Base-by-base conservation (phyloP, 2,329 filamentous ascomycete genomes). In the Sclerotinia minor region DNA sequence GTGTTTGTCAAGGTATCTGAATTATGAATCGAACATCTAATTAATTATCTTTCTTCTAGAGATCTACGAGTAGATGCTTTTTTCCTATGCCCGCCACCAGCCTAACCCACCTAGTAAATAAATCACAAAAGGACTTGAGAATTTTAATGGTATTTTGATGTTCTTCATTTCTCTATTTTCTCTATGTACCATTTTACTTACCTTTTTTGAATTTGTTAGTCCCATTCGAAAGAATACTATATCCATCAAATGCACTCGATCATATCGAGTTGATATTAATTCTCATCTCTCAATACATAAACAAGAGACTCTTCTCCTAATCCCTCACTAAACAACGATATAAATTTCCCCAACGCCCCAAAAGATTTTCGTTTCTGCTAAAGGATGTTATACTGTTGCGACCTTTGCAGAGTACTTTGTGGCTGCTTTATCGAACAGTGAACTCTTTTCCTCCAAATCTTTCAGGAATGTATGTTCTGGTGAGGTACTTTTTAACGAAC, bases 381-480 rank as follows among this genome's bases (percentile, higher is more conserved):
- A 32, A 24, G 24, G 21, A 6, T 55, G 72, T 74, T 72, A 75
- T 72, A 72, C 70, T 7, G 58, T 26, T 35, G 72, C 68, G 55
- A 92, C 92, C 83, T 94, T 97, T 45, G 94, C 86, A 72, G 87
- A 89, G 80, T 95, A 98, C 81, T 96, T 98, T 35, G 87, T 83
- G 26, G 91, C 92, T 17, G 94, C 94, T 75, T 88, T 88, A 78
- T 96, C 92, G 77, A 98, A 98, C 68, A 93, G 80, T n/a, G 84
- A 85, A 78, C 88, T 92, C 88, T 97, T 98, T 80, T 92, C 92
- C 75, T 88, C 84, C 73, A 96, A 80, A 74, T 97, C 94, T 52
- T 79, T 78, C 68, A 97, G 78, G 70, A 95, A 82, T 45, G 86
- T 81, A 79, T 97, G 93, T 65, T 89, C 80, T 35, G 89, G 85